Base-by-base conservation (phyloP, 2,329 filamentous ascomycete species). In the Curvularia verruculosa region DNA sequence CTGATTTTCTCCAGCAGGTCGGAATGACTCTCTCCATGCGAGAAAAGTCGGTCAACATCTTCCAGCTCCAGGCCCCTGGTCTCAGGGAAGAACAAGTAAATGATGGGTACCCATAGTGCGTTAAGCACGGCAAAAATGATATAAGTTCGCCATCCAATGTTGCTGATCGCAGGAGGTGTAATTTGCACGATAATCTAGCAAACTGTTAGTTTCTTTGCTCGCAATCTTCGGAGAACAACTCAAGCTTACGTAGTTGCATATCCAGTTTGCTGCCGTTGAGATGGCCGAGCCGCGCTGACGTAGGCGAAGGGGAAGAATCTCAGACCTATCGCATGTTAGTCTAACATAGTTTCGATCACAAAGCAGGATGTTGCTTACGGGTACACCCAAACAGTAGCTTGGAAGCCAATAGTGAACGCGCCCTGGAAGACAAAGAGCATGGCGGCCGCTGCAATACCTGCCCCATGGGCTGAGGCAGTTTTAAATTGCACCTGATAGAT, bases 91-190 rank as follows among this genome's bases (percentile, higher is more conserved):
- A 68, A 75, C 65, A 82, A 82, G 68, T 80, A 84, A 12, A 83
- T 74, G 2, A 84, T 70, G 1, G 78, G 78, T 0, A 80, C 73
- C 61, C 79, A 80, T 1, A 72, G 63, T 21, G 82, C 75, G 61
- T 84, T 83, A 9, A 81, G 74, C 23, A 70, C 74, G 73, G 81
- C 81, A 69, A 83, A 85, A 61, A 84, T 83, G 3, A 84, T 70
- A 59, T 84, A 84, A 0, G 79, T 80, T 61, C 81, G 80, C 81
- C 81, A 85, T 24, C 76, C 63, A 1, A 85, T 70, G 5, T 75
- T 78, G 46, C 77, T 76, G 56, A 84, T 78, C 2, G 82, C 71
- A 1, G 79, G 78, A 0, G 82, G 82, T 0, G 82, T 84, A 18
- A 85, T 80, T 80, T 83, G 82, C 3, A 83, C 81, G 41, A 80